Evolutionary conservation across 2,329 filamentous ascomycete species (phyloP).

Genomic region (Ophiostoma piceae): DNA sequence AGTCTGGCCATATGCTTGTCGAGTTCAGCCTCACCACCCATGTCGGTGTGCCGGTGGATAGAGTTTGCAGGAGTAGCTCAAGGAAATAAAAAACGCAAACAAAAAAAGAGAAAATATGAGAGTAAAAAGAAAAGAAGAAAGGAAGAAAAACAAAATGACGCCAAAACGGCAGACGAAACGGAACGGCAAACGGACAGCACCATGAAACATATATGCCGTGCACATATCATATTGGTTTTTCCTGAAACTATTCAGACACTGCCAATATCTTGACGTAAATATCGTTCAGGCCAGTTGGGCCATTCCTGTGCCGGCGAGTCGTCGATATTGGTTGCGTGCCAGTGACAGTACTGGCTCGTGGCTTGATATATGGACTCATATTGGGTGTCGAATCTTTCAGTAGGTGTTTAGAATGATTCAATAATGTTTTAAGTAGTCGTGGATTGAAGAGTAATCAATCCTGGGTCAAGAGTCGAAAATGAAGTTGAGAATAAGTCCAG

Average conservation of each 20-base stretch:
- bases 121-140: not conserved
- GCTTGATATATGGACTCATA: not conserved
- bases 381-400: not conserved
- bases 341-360: not conserved
- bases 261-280: not conserved
- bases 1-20: not conserved
- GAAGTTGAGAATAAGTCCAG: not conserved
- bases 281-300: not conserved
- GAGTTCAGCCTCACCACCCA: constrained; percentile 3
- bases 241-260: not conserved
- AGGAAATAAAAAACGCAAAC: too few species aligned
- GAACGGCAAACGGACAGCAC: constrained; percentile 1
- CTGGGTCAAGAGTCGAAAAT: not conserved
- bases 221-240: not conserved
- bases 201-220: not conserved
- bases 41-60: not conserved
- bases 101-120: not conserved
- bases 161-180: constrained; percentile 4
- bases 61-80: too few species aligned
- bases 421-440: not conserved
- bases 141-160: not conserved
- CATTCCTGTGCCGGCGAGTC: not conserved
- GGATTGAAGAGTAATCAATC: too few species aligned
- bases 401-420: not conserved
- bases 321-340: not conserved